Percentiles rank a stretch among this genome's conserved stretches.
phyloP scores from a whole-genome alignment of 495 filamentous ascomycete species.

The Trichocladium uniseriatum region DNA sequence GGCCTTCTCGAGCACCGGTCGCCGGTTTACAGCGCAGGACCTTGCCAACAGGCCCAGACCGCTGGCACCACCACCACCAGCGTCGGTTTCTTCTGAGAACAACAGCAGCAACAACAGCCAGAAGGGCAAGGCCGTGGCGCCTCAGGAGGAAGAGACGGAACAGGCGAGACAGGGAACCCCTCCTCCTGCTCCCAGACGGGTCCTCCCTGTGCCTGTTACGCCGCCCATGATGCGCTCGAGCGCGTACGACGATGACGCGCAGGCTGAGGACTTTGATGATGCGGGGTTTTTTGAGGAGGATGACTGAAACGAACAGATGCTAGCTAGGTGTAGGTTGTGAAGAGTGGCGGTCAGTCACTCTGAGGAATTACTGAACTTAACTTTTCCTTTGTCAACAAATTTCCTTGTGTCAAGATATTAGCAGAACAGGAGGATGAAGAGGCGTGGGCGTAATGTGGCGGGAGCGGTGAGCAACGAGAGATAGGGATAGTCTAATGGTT shows the following conservation, averaged over 20 bases:
- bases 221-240: constrained; percentile 60
- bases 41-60: constrained; percentile 38
- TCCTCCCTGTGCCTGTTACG: constrained; percentile 44
- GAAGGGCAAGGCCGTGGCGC: background rate
- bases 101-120: background rate
- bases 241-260: constrained; percentile 66
- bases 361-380: no score
- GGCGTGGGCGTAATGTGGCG: no score
- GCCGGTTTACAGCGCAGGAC: constrained; percentile 40
- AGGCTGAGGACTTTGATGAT: constrained; percentile 46
- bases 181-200: constrained; percentile 19
- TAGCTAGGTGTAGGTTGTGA: no score
- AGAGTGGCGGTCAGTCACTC: no score
- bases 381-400: constrained; percentile 22
- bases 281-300: constrained; percentile 50
- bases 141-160: background rate
- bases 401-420: constrained; percentile 11
- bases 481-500: constrained; percentile 1
- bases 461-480: no score
- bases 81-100: constrained; percentile 3
- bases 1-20: constrained; percentile 43
- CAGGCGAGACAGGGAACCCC: constrained; percentile 19
- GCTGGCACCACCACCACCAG: constrained; percentile 30
- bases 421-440: background rate
- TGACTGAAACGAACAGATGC: no score